A percentile compares a stretch with the other conserved stretches of the same genome.
Evolutionary conservation across 1,139 yeast genomes (phyloP).

Genomic region (Debaryomyces singareniensis): DNA sequence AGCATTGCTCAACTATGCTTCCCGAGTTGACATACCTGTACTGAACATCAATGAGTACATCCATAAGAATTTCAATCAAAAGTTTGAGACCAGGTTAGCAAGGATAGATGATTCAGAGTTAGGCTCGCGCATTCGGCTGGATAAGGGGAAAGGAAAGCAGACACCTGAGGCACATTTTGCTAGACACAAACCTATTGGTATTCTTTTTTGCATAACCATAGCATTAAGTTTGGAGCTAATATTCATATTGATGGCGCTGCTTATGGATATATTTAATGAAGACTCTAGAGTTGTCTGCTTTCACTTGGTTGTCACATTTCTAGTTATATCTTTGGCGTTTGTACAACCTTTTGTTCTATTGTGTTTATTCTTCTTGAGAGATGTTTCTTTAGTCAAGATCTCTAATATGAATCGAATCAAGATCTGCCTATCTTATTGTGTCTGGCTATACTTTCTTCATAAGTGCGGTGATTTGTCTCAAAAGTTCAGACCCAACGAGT

Average conservation of each 20-base stretch:
- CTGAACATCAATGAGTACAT: slow-evolving; percentile 17
- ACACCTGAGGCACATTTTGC: slow-evolving; percentile 3
- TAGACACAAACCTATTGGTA: slow-evolving; percentile 17
- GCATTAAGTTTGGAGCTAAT: slow-evolving; percentile 29
- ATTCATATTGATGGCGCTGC: slow-evolving; percentile 33
- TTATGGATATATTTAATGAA: slow-evolving; percentile 19
- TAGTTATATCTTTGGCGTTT: slow-evolving; percentile 26
- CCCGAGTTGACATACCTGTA: slow-evolving; percentile 12
- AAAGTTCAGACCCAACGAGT: slow-evolving; percentile 16
- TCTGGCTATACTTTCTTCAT: slow-evolving; percentile 31
- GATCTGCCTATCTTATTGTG: slow-evolving; percentile 11
- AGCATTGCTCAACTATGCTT: slow-evolving; percentile 18
- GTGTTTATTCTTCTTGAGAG: slow-evolving; percentile 23
- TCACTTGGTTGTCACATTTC: slow-evolving; percentile 24
- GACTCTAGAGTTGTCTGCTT: slow-evolving; percentile 20
- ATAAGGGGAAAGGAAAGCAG: slow-evolving; percentile 1
- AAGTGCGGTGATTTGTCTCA: slow-evolving; percentile 32
- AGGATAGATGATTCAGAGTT: slow-evolving; percentile 12
- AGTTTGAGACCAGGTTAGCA: slow-evolving; percentile 12
- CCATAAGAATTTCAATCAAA: slow-evolving; percentile 9
- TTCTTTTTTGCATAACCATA: slow-evolving; percentile 23
- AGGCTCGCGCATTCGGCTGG: no score
- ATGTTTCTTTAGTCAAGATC: slow-evolving; percentile 15
- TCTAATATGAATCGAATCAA: slow-evolving; percentile 7
- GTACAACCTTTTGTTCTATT: slow-evolving; percentile 30